phyloP scores from a whole-genome alignment of 1,139 yeast species.

The Pichia sp. region DNA sequence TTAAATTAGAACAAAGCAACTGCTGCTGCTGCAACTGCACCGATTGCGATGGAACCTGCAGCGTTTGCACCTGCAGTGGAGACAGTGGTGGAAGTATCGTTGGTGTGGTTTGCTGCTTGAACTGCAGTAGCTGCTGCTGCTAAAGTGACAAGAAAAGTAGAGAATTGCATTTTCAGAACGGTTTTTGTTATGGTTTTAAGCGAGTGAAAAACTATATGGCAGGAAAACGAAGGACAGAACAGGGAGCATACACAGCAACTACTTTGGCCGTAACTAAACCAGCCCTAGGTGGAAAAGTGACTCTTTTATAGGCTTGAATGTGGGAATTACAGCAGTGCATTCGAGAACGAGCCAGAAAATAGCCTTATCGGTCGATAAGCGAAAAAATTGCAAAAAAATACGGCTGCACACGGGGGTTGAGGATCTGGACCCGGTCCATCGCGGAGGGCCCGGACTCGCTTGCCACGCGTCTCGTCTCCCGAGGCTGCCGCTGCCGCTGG shows the following conservation, averaged over 20 bases:
- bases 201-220: neutral
- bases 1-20: conserved; percentile 52
- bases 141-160: conserved; percentile 36
- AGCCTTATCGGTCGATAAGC: no score
- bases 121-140: conserved; percentile 40
- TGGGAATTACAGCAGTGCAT: no score
- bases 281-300: no score
- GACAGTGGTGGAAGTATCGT: conserved; percentile 28
- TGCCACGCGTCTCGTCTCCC: no score
- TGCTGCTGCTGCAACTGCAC: conserved; percentile 72
- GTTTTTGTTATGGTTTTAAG: neutral
- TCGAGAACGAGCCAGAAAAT: no score
- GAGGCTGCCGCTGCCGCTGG: no score
- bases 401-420: neutral
- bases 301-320: no score
- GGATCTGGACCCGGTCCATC: conserved; percentile 1
- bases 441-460: neutral
- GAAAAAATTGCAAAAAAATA: no score
- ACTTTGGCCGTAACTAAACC: no score
- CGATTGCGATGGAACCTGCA: conserved; percentile 55
- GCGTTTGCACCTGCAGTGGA: conserved; percentile 32
- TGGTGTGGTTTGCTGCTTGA: conserved; percentile 33
- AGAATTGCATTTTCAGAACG: conserved; percentile 63
- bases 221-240: neutral
- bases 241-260: neutral